Evolutionary conservation across 148 eudicot species (phyloP).

Genomic region (Amaranthus palmeri): DNA sequence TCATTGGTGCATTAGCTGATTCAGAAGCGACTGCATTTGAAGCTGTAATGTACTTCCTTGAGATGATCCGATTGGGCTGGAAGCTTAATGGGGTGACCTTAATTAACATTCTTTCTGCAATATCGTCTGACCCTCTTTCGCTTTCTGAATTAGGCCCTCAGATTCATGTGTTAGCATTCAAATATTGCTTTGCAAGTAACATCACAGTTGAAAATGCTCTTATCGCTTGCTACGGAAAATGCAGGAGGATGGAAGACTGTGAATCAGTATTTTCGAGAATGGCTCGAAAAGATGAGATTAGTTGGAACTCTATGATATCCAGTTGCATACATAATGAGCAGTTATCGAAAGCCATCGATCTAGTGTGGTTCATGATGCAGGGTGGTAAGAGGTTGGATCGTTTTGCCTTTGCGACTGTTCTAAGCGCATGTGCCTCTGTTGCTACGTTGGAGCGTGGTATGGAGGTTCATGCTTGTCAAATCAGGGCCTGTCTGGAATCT

Average conservation of each 20-base stretch:
- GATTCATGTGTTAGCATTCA: constrained; percentile 56
- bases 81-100: constrained; percentile 54
- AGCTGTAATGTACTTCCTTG: constrained; percentile 44
- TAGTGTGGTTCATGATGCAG: constrained; percentile 65
- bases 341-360: constrained; percentile 58
- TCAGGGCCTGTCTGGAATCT: constrained; percentile 61
- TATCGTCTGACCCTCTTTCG: constrained; percentile 41
- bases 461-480: constrained; percentile 82
- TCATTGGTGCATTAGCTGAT: constrained; percentile 58
- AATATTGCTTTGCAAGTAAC: constrained; percentile 35
- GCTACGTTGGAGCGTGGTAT: constrained; percentile 80
- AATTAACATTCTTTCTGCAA: constrained; percentile 62
- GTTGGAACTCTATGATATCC: constrained; percentile 83
- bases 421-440: constrained; percentile 83
- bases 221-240: constrained; percentile 76
- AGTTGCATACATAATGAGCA: constrained; percentile 67
- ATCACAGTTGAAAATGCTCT: constrained; percentile 54
- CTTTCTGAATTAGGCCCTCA: constrained; percentile 42
- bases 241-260: constrained; percentile 50
- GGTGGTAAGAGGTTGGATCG: constrained; percentile 58
- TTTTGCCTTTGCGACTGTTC: constrained; percentile 67
- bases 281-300: constrained; percentile 55
- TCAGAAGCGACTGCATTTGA: constrained; percentile 43
- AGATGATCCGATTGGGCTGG: constrained; percentile 61
- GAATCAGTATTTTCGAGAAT: constrained; percentile 58